A percentile compares a stretch with the other conserved stretches of the same genome.
phyloP scores from a whole-genome alignment of 768 basidiomycete genomes.

The Tricholoma terreum region DNA sequence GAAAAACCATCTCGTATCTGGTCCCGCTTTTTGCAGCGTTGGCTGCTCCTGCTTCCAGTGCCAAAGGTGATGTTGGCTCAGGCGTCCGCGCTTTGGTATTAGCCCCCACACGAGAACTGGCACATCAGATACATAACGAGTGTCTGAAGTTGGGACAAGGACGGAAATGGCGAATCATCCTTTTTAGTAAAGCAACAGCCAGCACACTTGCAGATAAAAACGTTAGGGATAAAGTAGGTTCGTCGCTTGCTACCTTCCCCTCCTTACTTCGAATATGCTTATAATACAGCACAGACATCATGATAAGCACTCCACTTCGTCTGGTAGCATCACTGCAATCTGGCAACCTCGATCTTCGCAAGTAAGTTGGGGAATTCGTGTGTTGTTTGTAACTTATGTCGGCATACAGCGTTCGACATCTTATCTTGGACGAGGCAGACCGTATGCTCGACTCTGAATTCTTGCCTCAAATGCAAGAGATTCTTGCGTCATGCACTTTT shows the following conservation, averaged over 20 bases:
- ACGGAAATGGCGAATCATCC: conserved; percentile 75
- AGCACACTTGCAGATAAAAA: conserved; percentile 71
- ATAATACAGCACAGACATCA: conserved; percentile 58
- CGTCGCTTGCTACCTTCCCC: conserved; percentile 26
- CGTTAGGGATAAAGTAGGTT: conserved; percentile 75
- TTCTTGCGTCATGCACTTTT: conserved; percentile 74
- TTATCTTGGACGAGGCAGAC: conserved; percentile 90
- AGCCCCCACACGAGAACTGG: conserved; percentile 93
- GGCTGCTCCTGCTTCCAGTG: conserved; percentile 49
- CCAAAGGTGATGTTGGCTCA: conserved; percentile 39
- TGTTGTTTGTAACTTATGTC: neutral
- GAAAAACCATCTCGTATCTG: conserved; percentile 93
- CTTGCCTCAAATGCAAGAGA: conserved; percentile 82
- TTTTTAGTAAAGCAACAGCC: conserved; percentile 90
- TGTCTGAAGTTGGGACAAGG: conserved; percentile 78
- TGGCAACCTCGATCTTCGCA: conserved; percentile 61
- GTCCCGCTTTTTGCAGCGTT: conserved; percentile 73
- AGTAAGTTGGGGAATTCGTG: conserved; percentile 48
- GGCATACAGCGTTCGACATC: conserved; percentile 69
- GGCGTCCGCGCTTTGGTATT: conserved; percentile 80
- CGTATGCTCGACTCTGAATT: conserved; percentile 90
- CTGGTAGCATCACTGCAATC: conserved; percentile 78
- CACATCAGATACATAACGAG: conserved; percentile 93
- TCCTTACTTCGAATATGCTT: neutral
- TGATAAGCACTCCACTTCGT: conserved; percentile 90